Evolutionary conservation across 768 basidiomycete species (phyloP).

Genomic region (Leucosporidium yakuticum): DNA sequence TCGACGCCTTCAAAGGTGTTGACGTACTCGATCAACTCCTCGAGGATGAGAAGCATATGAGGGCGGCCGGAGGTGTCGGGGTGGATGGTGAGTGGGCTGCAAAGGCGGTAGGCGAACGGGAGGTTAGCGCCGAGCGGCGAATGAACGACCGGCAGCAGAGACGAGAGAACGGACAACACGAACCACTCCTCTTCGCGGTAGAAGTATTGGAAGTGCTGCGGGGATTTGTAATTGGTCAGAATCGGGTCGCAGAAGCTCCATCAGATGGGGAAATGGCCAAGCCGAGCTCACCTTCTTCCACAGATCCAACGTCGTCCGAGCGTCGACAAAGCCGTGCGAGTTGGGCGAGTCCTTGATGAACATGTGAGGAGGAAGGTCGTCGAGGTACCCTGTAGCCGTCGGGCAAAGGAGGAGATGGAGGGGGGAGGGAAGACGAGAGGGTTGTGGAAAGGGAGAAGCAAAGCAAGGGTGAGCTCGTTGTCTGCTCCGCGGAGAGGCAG

Average conservation of each 20-base stretch:
- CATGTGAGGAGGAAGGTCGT: conserved; percentile 56
- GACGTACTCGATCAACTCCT: conserved; percentile 47
- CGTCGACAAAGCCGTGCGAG: conserved; percentile 71
- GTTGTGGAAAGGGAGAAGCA: not conserved
- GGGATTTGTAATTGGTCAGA: not conserved
- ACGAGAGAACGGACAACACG: not conserved
- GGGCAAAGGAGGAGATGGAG: conserved; percentile 39
- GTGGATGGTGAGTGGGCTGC: conserved; percentile 73
- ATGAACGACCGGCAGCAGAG: too few relatives aligned
- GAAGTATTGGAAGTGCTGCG: conserved; percentile 56
- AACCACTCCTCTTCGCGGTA: conserved; percentile 44
- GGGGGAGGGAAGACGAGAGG: not conserved
- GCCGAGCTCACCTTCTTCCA: conserved; percentile 55
- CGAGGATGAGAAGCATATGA: conserved; percentile 70
- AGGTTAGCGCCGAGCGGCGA: conserved; percentile 42
- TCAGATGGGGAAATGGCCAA: not conserved
- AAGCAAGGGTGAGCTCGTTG: not conserved
- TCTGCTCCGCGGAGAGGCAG: not conserved
- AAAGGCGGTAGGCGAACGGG: conserved; percentile 49
- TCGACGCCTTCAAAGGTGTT: conserved; percentile 56
- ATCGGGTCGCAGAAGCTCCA: too few relatives aligned
- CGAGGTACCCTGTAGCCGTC: conserved; percentile 46
- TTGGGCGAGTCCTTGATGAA: conserved; percentile 55
- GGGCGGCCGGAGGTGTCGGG: conserved; percentile 68
- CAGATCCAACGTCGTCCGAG: conserved; percentile 54